A percentile compares a stretch with the other conserved stretches of the same genome.
phyloP scores from a whole-genome alignment of 2,329 filamentous ascomycete species.

The Dactylella cylindrospora region DNA sequence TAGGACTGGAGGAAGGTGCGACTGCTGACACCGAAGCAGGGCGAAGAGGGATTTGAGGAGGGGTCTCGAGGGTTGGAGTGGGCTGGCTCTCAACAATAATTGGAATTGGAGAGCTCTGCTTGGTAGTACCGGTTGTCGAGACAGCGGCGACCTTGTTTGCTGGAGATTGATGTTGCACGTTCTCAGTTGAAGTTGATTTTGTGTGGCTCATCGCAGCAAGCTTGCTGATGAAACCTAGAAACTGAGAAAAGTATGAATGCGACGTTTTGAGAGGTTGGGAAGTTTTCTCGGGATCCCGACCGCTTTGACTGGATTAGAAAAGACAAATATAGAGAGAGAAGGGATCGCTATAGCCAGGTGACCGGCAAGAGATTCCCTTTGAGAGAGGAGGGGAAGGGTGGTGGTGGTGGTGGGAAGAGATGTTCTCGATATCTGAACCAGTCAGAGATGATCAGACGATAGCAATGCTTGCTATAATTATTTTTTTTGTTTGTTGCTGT shows the following conservation, averaged over 20 bases:
- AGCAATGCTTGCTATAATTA: no score
- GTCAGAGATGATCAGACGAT: no score
- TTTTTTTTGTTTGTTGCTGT: no score
- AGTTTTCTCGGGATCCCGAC: conserved; percentile 7
- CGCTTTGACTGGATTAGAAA: conserved; percentile 1
- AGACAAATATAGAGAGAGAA: background rate
- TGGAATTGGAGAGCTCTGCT: conserved; percentile 8
- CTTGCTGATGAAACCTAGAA: conserved; percentile 7
- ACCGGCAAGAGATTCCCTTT: background rate
- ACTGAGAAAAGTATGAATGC: background rate
- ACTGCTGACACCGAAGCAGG: conserved; percentile 13
- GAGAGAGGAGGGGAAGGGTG: background rate
- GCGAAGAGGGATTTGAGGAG: conserved; percentile 19
- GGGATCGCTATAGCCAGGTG: no score
- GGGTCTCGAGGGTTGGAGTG: background rate
- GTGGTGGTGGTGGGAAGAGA: background rate
- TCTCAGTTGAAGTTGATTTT: conserved; percentile 22
- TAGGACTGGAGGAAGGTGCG: conserved; percentile 4
- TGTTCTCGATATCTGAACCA: background rate
- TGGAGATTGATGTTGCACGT: conserved; percentile 4
- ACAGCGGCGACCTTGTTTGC: conserved; percentile 8
- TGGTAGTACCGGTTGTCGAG: background rate
- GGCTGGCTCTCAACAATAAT: background rate
- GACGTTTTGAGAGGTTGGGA: conserved; percentile 6
- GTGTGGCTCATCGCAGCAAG: conserved; percentile 43